Base-by-base conservation (phyloP, 306 rosid genomes). In the Vigna angularis region DNA sequence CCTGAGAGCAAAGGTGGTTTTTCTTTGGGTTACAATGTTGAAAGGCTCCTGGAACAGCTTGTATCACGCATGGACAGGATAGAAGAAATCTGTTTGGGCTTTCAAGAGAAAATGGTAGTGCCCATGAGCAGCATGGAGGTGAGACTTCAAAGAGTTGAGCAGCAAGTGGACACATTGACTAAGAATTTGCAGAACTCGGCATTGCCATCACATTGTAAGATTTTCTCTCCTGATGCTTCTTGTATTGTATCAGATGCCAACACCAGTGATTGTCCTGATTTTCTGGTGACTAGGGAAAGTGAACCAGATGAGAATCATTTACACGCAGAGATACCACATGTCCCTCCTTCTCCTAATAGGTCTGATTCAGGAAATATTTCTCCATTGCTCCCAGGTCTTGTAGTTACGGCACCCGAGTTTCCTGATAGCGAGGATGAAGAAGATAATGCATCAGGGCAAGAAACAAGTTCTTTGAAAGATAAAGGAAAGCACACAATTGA, bases 131-230 rank as follows among this genome's bases (percentile, higher is more conserved):
- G 81, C 88, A 90, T 96, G 44, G 99, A 93, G 85, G 80, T 81
- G 32, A 91, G 99, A 87, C 99, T 96, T 28, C 88, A 88, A 77
- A 86, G 58, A 77, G 96, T 96, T 36, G 99, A 96, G 85, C 90
- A 87, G 88, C 97, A 93, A 59, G 91, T 96, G 84, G 98, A 88
- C 75, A 74, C 84, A 24, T 77, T 93, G 47, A 71, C 77, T 61
- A 85, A 71, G 78, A 86, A 87, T 61, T 72, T 79, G 32, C 86
- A 81, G 81, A 83, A 73, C 77, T 79, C 91, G 63, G 84, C 79
- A 58, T 64, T 53, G 53, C 74, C 88, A 38, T 77, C 88, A 58
- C 74, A 80, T 86, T 62, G 78, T 80, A 86, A 89, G 83, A 85
- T 86, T 68, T 79, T 73, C 65, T 91, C 89, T 78, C 93, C 96